Conservation (phyloP, 1,284 basidiomycete species). For the Apiotrichum sp. region DNA sequence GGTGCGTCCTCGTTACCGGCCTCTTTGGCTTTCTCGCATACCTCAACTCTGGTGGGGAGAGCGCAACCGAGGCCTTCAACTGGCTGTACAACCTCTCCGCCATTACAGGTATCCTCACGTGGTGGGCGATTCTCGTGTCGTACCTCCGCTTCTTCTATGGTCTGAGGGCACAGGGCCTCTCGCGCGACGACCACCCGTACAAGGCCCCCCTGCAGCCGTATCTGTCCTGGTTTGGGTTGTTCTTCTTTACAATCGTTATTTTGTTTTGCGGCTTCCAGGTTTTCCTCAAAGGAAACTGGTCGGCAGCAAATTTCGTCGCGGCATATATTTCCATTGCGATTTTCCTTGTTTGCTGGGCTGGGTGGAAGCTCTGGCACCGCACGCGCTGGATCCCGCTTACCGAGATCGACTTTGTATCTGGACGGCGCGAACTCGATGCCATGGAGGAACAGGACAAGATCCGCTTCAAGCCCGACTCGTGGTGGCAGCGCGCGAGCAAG, state of each 20-base stretch:
- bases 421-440: slow-evolving; percentile 58
- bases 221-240: slow-evolving; percentile 22
- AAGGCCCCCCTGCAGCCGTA: slow-evolving; percentile 37
- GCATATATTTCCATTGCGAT: slow-evolving; percentile 44
- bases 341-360: slow-evolving; percentile 52
- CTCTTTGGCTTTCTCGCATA: slow-evolving; percentile 54
- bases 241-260: slow-evolving; percentile 37
- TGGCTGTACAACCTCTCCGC: slow-evolving; percentile 64
- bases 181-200: slow-evolving; percentile 55
- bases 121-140: slow-evolving; percentile 63
- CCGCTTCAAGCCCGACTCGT: slow-evolving; percentile 21
- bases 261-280: slow-evolving; percentile 47
- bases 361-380: slow-evolving; percentile 56
- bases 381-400: slow-evolving; percentile 53
- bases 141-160: slow-evolving; percentile 69
- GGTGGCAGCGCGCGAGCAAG: slow-evolving; percentile 22
- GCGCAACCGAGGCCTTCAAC: slow-evolving; percentile 47
- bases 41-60: slow-evolving; percentile 47
- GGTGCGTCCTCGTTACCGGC: slow-evolving; percentile 53
- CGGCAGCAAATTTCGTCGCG: slow-evolving; percentile 39
- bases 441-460: slow-evolving; percentile 49
- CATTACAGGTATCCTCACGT: slow-evolving; percentile 63
- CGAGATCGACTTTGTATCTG: slow-evolving; percentile 61
- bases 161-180: slow-evolving; percentile 55
- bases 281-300: slow-evolving; percentile 58